A percentile compares a stretch with the other conserved stretches of the same genome.
These are phyloP conservation scores for Tuber magnatum DNA, from an alignment of 495 filamentous ascomycete species.

Conservation along the genomic window DNA sequence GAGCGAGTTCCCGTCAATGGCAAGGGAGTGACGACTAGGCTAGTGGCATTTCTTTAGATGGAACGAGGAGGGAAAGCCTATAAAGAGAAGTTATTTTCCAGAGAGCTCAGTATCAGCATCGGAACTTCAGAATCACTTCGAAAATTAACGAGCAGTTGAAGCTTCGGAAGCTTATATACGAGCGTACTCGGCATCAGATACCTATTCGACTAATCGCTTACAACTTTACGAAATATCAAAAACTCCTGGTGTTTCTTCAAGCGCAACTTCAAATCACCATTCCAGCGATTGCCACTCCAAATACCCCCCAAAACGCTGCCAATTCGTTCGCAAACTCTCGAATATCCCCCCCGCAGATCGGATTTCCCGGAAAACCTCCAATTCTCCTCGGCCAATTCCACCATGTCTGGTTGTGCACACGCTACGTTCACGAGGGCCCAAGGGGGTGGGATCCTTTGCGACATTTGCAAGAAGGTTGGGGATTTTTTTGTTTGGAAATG, in stretches of 20 bases:
- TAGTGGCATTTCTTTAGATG: background rate
- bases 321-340: background rate
- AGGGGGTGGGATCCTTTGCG: slow-evolving; percentile 26
- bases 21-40: background rate
- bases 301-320: background rate
- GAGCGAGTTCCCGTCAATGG: background rate
- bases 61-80: background rate
- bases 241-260: background rate
- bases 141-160: background rate
- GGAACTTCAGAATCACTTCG: background rate
- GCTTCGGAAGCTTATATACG: background rate
- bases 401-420: slow-evolving; percentile 34
- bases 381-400: background rate
- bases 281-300: background rate
- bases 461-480: slow-evolving; percentile 34
- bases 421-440: slow-evolving; percentile 27
- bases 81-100: background rate
- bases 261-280: background rate
- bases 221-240: background rate
- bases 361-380: background rate
- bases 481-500: slow-evolving; percentile 34
- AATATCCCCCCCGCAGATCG: background rate
- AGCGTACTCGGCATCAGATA: background rate
- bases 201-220: background rate
- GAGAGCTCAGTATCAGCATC: background rate